These are phyloP conservation scores for Calycina herbarum DNA, from an alignment of 2,329 filamentous ascomycete species.

Conservation along the genomic window DNA sequence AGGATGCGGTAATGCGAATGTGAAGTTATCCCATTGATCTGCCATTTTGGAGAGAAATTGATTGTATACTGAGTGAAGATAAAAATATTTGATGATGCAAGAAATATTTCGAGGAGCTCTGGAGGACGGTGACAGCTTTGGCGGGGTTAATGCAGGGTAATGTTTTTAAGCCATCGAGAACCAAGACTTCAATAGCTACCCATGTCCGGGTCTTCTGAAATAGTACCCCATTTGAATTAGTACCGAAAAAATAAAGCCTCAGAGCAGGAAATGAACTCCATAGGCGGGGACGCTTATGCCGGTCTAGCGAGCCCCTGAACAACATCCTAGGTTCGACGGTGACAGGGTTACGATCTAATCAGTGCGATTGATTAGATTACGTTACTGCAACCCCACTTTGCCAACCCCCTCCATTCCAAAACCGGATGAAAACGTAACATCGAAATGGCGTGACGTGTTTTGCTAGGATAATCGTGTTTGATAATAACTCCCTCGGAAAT, in stretches of 20 bases:
- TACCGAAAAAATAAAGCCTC: background rate
- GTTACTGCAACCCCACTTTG: constrained; percentile 8
- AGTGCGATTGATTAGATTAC: constrained; percentile 17
- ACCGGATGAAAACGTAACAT: background rate
- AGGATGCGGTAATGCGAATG: constrained; percentile 12
- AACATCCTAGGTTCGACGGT: background rate
- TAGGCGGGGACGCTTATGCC: background rate
- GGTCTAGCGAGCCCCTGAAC: constrained; percentile 13
- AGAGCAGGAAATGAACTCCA: background rate
- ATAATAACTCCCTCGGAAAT: background rate
- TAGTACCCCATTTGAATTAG: background rate
- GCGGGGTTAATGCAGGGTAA: background rate
- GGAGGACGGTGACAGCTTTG: background rate
- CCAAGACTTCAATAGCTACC: background rate
- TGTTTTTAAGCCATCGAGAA: background rate
- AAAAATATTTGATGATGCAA: background rate
- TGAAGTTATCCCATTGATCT: constrained; percentile 14
- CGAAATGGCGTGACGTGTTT: background rate
- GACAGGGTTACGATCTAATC: constrained; percentile 15
- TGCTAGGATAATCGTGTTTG: background rate
- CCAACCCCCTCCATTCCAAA: constrained; percentile 1
- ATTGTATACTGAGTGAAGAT: background rate
- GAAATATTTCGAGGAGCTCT: background rate
- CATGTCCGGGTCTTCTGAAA: background rate
- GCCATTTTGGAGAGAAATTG: constrained; percentile 1